phyloP scores from a whole-genome alignment of 768 basidiomycete species.

The Coprinopsis strossmayeri region DNA sequence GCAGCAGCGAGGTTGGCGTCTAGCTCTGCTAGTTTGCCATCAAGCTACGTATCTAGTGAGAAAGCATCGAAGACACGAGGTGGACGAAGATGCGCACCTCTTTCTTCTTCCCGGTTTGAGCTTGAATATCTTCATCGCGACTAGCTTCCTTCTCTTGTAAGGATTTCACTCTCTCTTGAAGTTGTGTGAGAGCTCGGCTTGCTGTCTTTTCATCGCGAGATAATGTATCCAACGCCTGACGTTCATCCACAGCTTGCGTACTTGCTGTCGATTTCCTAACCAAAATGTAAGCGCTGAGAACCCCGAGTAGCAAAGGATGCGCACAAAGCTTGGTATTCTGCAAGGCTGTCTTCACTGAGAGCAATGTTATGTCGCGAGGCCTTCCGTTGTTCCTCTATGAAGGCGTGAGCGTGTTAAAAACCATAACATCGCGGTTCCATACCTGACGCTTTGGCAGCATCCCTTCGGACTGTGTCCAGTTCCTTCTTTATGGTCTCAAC shows the following conservation, averaged over 20 bases:
- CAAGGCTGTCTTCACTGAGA: constrained; percentile 75
- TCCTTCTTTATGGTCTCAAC: constrained; percentile 58
- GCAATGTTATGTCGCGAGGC: constrained; percentile 71
- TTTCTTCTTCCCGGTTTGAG: constrained; percentile 43
- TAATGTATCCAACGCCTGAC: constrained; percentile 77
- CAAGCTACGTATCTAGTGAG: constrained; percentile 37
- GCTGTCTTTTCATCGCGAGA: constrained; percentile 78
- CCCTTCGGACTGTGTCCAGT: constrained; percentile 53
- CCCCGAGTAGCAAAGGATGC: constrained; percentile 19
- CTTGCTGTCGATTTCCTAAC: constrained; percentile 77
- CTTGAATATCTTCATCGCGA: constrained; percentile 45
- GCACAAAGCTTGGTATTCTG: constrained; percentile 81
- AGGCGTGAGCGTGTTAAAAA: neutral
- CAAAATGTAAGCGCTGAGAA: neutral
- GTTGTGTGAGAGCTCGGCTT: constrained; percentile 52
- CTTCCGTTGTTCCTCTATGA: constrained; percentile 64
- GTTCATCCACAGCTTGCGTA: constrained; percentile 76
- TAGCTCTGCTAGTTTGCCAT: constrained; percentile 49
- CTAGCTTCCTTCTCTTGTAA: constrained; percentile 51
- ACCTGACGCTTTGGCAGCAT: constrained; percentile 81
- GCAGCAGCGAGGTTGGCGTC: constrained; percentile 56
- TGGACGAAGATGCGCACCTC: constrained; percentile 38
- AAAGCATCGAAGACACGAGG: neutral
- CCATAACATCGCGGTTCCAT: constrained; percentile 12
- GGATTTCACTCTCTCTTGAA: constrained; percentile 65